These are phyloP conservation scores for Pleurotus platypus DNA, from an alignment of 768 basidiomycete species.

Conservation along the genomic window DNA sequence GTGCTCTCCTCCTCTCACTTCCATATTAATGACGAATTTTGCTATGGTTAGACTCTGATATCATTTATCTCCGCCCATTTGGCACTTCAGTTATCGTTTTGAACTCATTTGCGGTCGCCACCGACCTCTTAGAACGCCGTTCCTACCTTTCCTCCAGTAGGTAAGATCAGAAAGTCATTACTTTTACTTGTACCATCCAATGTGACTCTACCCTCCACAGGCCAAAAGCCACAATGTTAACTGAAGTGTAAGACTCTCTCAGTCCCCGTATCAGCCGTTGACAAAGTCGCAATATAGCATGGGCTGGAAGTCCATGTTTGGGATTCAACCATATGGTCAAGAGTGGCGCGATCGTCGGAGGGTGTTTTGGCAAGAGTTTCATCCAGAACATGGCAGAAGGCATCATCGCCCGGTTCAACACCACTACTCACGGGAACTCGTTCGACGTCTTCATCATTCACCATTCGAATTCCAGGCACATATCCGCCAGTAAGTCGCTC, in stretches of 20 bases:
- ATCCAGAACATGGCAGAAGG: slow-evolving; percentile 21
- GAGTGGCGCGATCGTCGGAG: slow-evolving; percentile 38
- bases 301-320: slow-evolving; percentile 37
- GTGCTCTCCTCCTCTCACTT: neutral
- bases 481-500: slow-evolving; percentile 29
- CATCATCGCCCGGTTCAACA: slow-evolving; percentile 26
- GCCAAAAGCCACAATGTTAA: slow-evolving; percentile 22
- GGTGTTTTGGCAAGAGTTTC: slow-evolving; percentile 39
- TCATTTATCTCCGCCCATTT: slow-evolving; percentile 24
- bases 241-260: slow-evolving; percentile 18
- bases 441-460: slow-evolving; percentile 26
- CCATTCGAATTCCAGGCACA: slow-evolving; percentile 35
- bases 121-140: slow-evolving; percentile 38
- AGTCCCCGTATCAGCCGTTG: neutral
- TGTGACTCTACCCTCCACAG: too few relatives aligned
- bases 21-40: neutral
- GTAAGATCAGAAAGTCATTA: too few relatives aligned
- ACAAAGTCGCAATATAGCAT: slow-evolving; percentile 23
- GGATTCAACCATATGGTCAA: slow-evolving; percentile 34
- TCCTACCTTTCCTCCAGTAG: slow-evolving; percentile 35
- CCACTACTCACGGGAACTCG: slow-evolving; percentile 26
- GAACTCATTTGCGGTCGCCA: slow-evolving; percentile 28
- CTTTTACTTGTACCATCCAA: too few relatives aligned
- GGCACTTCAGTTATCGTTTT: slow-evolving; percentile 32
- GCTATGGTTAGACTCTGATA: slow-evolving; percentile 22